Evolutionary conservation across 129 eudicot genomes (phyloP).

Genomic region (Lactuca saligna): DNA sequence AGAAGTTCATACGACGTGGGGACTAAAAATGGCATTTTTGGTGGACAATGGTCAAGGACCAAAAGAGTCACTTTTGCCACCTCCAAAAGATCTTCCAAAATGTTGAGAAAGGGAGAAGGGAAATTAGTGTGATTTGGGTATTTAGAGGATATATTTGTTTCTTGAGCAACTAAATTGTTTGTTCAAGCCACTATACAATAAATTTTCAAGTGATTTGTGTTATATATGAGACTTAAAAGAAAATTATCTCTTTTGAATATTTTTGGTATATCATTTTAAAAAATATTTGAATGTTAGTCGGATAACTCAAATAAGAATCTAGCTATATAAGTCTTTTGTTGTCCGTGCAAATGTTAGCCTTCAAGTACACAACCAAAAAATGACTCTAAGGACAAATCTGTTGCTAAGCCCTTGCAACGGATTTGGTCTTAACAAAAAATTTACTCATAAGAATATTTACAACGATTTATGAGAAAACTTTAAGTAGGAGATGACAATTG

Average conservation of each 20-base stretch:
- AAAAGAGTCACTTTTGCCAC: slow-evolving; percentile 71
- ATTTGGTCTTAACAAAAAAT: too few relatives aligned
- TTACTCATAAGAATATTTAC: neutral
- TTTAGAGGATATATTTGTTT: slow-evolving; percentile 25
- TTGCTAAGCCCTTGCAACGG: neutral
- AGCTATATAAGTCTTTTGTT: too few relatives aligned
- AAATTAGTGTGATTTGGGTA: slow-evolving; percentile 20
- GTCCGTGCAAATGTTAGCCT: neutral
- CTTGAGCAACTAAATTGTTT: slow-evolving; percentile 39
- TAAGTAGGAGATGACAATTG: too few relatives aligned
- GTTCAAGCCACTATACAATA: slow-evolving; percentile 31
- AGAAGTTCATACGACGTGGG: slow-evolving; percentile 88
- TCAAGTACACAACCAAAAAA: too few relatives aligned
- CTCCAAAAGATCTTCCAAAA: slow-evolving; percentile 81
- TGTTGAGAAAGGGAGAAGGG: slow-evolving; percentile 33
- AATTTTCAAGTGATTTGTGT: slow-evolving; percentile 17
- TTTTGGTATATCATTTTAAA: neutral
- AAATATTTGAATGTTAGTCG: neutral
- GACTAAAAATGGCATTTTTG: slow-evolving; percentile 79
- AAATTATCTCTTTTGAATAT: neutral
- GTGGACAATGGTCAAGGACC: slow-evolving; percentile 83
- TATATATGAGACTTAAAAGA: neutral
- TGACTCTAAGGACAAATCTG: too few relatives aligned
- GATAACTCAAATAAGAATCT: too few relatives aligned
- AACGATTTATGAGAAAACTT: neutral